Evolutionary conservation across 106 monocot species (phyloP), one percentile per base, ranked within the genome.

Genomic region (Dioscorea dumetorum): DNA sequence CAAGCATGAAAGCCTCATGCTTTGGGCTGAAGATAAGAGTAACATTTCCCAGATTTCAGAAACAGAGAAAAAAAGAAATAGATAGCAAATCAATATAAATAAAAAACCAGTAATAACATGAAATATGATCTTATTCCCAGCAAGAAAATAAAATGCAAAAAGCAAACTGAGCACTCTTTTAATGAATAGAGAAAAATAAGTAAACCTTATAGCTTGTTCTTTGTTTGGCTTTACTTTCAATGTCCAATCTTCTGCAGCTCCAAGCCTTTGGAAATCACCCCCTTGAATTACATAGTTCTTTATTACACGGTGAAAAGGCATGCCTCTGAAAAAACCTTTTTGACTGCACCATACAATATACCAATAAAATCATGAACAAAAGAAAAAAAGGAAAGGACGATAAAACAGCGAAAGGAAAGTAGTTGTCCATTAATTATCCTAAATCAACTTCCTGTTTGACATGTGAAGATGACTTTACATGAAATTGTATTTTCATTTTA

Each of bases 1-100:
- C 99, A 74, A 99, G 72, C 99, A 99, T 88, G 70, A 99, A 99
- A 16, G 93, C 93, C 70, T 99, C 99, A 50, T 90, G 99, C 70
- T 93, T 99, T 74, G 93, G 83, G 64, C 99, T 99, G 85, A 21
- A 69, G 17, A 57, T 57, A 11, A 4, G 41, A 66, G 60, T 41
- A 80, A 63, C 4, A 67, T n/a, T 15, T 24, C 0, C 18, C 13
- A 50, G 10, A 41, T 14, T 19, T 54, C 31, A 41, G 48, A 22
- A 71, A 60, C 22, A 33, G 68, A 57, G 12, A 51, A 31, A 35
- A 13, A 28, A 4, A 31, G 34, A 57, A 54, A 63, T 15, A 22
- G 5, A 4, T 5, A 57, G 50, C 21, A 58, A 41, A 49, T 31
- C 2, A 64, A 34, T 23, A 41, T 15, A 48, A 17, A 33, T 33